These are phyloP conservation scores for Platanus orientalis DNA, from an alignment of 164 flowering plant species.

Conservation along the genomic window DNA sequence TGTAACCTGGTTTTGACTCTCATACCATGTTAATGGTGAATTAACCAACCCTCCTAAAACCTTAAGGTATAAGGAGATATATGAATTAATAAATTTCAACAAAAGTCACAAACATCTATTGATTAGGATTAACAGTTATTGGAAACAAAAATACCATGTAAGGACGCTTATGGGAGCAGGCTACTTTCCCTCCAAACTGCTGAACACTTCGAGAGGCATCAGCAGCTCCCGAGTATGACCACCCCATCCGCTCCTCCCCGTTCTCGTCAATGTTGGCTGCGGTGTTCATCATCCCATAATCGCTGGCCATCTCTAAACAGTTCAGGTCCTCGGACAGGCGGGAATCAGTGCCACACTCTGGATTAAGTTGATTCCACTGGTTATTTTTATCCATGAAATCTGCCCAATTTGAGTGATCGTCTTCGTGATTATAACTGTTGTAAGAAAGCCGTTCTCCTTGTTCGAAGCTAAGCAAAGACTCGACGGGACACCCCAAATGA, in stretches of 20 bases:
- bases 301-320: constrained; percentile 30
- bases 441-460: constrained; percentile 21
- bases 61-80: too few species aligned
- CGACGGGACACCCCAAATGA: constrained; percentile 20
- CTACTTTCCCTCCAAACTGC: constrained; percentile 26
- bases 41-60: too few species aligned
- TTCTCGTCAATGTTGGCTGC: constrained; percentile 14
- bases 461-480: constrained; percentile 55
- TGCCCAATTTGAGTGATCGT: constrained; percentile 39
- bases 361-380: constrained; percentile 20
- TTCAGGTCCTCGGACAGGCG: constrained; percentile 29
- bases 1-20: too few species aligned
- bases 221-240: constrained; percentile 37
- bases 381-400: constrained; percentile 17
- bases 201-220: constrained; percentile 20
- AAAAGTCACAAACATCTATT: too few species aligned
- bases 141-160: constrained; percentile 29
- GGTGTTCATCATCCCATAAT: constrained; percentile 8
- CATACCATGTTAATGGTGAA: too few species aligned
- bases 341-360: constrained; percentile 8
- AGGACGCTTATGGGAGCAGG: constrained; percentile 42
- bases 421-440: constrained; percentile 11
- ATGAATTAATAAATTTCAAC: too few species aligned
- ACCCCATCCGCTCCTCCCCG: constrained; percentile 29
- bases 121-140: too few species aligned